Percentiles rank a stretch among this genome's conserved stretches.
Evolutionary conservation across 495 filamentous ascomycete species (phyloP).

Genomic region (Glarea lozoyensis): DNA sequence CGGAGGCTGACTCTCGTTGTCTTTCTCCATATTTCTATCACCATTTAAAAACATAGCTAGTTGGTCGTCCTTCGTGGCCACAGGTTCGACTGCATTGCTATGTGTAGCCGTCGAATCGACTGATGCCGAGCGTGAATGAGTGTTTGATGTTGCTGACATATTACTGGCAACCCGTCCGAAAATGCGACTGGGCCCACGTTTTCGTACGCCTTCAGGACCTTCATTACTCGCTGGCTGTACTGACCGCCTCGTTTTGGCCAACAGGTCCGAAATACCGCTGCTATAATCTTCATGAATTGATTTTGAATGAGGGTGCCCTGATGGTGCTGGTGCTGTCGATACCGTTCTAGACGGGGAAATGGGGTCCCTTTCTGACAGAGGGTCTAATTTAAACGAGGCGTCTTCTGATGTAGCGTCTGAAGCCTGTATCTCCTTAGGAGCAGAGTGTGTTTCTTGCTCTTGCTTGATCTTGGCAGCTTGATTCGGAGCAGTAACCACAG

Average conservation of each 20-base stretch:
- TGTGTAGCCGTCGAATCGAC: conserved; percentile 20
- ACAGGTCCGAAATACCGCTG: conserved; percentile 12
- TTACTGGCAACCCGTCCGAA: conserved; percentile 43
- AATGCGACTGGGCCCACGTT: conserved; percentile 32
- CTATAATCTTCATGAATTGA: conserved; percentile 17
- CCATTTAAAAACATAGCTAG: conserved; percentile 12
- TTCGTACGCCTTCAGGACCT: conserved; percentile 2
- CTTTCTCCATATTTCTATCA: conserved; percentile 8
- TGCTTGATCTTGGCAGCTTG: conserved; percentile 1
- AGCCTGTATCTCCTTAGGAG: too few species aligned
- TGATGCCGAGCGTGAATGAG: conserved; percentile 17
- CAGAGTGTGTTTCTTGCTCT: too few species aligned
- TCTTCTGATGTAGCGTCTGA: conserved; percentile 21
- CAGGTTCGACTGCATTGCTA: conserved; percentile 12
- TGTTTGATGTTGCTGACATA: conserved; percentile 25
- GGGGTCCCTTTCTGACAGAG: conserved; percentile 18
- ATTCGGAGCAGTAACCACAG: not conserved
- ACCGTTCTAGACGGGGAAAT: conserved; percentile 19
- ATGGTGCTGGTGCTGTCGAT: conserved; percentile 21
- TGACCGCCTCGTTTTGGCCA: conserved; percentile 9
- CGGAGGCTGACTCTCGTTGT: conserved; percentile 14
- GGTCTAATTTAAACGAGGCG: conserved; percentile 12
- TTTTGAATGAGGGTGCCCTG: conserved; percentile 14
- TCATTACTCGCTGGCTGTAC: conserved; percentile 1
- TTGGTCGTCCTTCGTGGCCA: conserved; percentile 12